A percentile compares a stretch with the other conserved stretches of the same genome.
Evolutionary conservation across 495 filamentous ascomycete genomes (phyloP).

Genomic region (Elaphomyces granulatus): DNA sequence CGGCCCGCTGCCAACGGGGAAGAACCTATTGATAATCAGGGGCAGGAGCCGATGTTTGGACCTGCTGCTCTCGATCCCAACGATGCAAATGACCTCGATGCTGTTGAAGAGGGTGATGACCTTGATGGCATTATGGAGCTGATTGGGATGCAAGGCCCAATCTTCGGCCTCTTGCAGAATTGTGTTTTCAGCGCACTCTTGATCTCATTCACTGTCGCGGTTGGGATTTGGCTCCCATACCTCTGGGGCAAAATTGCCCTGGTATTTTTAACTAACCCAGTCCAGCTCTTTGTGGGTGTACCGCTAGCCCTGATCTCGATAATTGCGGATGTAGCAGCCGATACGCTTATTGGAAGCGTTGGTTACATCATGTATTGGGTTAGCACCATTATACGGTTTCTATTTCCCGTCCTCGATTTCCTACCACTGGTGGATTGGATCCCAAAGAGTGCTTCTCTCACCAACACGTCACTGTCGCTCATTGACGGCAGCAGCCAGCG

Average conservation of each 20-base stretch:
- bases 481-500: constrained; percentile 31
- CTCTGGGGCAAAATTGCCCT: constrained; percentile 74
- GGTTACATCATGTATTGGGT: constrained; percentile 42
- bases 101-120: constrained; percentile 78
- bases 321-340: constrained; percentile 54
- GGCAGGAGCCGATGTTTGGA: constrained; percentile 19
- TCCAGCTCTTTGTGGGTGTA: constrained; percentile 49
- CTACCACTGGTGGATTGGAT: constrained; percentile 29
- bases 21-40: constrained; percentile 14
- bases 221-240: constrained; percentile 84
- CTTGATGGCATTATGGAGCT: constrained; percentile 96
- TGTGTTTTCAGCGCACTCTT: constrained; percentile 85
- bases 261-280: constrained; percentile 63
- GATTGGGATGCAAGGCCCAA: constrained; percentile 87
- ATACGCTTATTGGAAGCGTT: constrained; percentile 41
- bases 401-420: constrained; percentile 30
- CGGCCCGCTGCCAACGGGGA: constrained; percentile 8
- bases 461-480: constrained; percentile 32
- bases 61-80: constrained; percentile 32
- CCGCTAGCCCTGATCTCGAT: constrained; percentile 56
- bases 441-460: constrained; percentile 24
- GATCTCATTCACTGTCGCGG: constrained; percentile 68
- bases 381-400: constrained; percentile 28
- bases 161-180: constrained; percentile 83
- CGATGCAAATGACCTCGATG: constrained; percentile 45